Base-by-base conservation (phyloP, 140 eudicot genomes). In the Senecio squalidus region DNA sequence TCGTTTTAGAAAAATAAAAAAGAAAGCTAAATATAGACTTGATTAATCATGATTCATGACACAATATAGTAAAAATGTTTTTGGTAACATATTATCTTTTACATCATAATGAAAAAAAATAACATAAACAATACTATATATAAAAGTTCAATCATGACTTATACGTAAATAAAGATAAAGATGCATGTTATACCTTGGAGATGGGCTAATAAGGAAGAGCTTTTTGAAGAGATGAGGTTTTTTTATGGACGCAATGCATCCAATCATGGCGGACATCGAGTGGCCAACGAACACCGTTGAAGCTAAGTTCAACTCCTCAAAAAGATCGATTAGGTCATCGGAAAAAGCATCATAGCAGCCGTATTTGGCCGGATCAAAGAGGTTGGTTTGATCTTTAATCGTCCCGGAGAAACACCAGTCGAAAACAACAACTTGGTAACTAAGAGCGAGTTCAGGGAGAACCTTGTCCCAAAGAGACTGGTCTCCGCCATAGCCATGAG, bases 251-350 rank as follows among this genome's bases (percentile, higher is more conserved):
- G 98, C 96, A 66, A 91, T 72, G 71, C 98, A 91, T 55, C 98
- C 98, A 64, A 91, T 84, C 84, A 86, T 91, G 41, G 82, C 90
- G 20, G 98, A 77, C 96, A 91, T 91, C 49, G 98, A 91, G 78
- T 91, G 98, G 6, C 96, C 96, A 6, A 91, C 76, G 45, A 74
- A 79, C n/a, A 80, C 78, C 0, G 79, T 54, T 2, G 94, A 79
- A 14, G 61, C 74, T 50, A 91, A 26, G 25, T 77, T 58, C 73
- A 86, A 18, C 82, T 91, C 96, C 9, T 91, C 84, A 58, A 86
- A 17, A 30, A 91, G 76, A 43, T 57, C 43, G 22, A 75, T 80
- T 4, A 91, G 66, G 64, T 91, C 98, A 58, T 83, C 84, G 7
- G 94, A 76, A 73, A 83, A 91, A 38, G 79, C 89, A 14, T 83